A percentile compares a stretch with the other conserved stretches of the same genome.
These are phyloP conservation scores for Crotalaria pallida DNA, from an alignment of 306 rosid genomes.

Conservation along the genomic window DNA sequence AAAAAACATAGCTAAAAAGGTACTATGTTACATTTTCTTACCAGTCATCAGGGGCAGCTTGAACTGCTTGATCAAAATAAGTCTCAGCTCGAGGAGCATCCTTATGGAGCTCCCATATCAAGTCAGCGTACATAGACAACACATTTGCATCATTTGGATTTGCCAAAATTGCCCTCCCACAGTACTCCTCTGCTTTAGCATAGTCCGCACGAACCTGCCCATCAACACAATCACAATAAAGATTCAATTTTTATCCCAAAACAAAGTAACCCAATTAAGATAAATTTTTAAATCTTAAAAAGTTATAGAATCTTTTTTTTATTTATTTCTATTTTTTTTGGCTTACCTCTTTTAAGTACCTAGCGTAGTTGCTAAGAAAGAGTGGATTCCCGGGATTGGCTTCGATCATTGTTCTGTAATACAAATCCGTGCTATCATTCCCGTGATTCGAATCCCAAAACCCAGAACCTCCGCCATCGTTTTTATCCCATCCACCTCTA, in stretches of 20 bases:
- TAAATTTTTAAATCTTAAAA: neutral
- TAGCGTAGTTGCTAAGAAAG: constrained; percentile 74
- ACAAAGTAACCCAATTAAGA: neutral
- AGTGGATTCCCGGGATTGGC: constrained; percentile 74
- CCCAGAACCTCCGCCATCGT: constrained; percentile 43
- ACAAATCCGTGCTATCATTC: constrained; percentile 40
- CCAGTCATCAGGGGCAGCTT: constrained; percentile 79
- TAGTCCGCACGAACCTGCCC: constrained; percentile 53
- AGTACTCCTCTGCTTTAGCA: constrained; percentile 79
- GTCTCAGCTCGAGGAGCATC: constrained; percentile 70
- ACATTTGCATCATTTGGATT: constrained; percentile 62
- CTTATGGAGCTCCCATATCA: constrained; percentile 69
- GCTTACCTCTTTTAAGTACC: constrained; percentile 68
- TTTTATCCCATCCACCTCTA: constrained; percentile 46
- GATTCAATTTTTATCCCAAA: neutral
- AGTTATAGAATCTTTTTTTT: neutral
- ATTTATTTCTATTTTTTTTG: no score
- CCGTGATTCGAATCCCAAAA: constrained; percentile 55
- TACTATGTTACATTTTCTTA: constrained; percentile 18
- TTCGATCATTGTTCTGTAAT: constrained; percentile 60
- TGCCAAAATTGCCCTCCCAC: constrained; percentile 77
- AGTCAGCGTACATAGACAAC: constrained; percentile 69
- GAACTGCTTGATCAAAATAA: constrained; percentile 67
- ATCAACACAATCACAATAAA: neutral
- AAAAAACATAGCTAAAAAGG: neutral